Conservation (phyloP, 2,329 filamentous ascomycete species). For the Myriosclerotinia curreyana region DNA sequence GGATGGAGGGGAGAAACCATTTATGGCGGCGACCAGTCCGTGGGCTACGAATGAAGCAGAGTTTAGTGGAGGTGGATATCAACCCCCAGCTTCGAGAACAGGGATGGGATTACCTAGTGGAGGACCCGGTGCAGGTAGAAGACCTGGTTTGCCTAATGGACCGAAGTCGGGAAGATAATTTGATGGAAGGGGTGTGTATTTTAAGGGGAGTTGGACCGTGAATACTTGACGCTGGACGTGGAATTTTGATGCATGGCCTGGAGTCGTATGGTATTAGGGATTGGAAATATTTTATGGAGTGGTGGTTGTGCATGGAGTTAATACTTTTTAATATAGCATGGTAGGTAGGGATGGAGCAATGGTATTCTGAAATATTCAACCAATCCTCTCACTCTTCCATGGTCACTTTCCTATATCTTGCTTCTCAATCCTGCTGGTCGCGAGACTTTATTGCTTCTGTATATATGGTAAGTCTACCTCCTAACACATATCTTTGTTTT, state of each 20-base stretch:
- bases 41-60: constrained; percentile 47
- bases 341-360: neutral
- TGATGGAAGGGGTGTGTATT: neutral
- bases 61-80: constrained; percentile 41
- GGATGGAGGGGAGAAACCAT: constrained; percentile 42
- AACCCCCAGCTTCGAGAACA: neutral
- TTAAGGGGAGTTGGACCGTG: neutral
- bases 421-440: too few relatives aligned
- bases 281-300: neutral
- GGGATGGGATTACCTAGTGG: constrained; percentile 18
- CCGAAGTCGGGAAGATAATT: constrained; percentile 10
- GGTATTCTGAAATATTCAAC: constrained; percentile 1
- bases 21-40: constrained; percentile 48
- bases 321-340: constrained; percentile 14
- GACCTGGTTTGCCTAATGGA: constrained; percentile 14
- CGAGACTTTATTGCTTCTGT: too few relatives aligned
- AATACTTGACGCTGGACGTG: constrained; percentile 8
- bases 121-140: constrained; percentile 3
- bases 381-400: neutral
- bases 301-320: neutral
- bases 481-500: too few relatives aligned
- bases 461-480: too few relatives aligned
- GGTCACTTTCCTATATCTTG: neutral
- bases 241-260: neutral
- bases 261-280: constrained; percentile 3